Conservation (phyloP, 2,329 filamentous ascomycete species). For the Dactylellina parvicollis region DNA sequence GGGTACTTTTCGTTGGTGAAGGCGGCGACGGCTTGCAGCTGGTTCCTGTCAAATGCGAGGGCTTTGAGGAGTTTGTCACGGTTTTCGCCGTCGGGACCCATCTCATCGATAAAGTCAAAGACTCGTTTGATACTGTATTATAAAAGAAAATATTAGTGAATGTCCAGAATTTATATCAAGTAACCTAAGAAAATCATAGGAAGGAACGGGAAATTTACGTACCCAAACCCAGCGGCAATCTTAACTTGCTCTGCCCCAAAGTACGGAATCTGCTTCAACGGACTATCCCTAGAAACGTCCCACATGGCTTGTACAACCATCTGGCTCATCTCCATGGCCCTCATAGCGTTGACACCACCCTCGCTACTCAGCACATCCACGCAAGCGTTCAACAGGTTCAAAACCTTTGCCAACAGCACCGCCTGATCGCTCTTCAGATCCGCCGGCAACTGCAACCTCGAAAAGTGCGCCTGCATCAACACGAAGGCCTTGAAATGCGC, state of each 20-base stretch:
- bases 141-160: constrained; percentile 51
- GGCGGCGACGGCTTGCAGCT: constrained; percentile 86
- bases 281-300: constrained; percentile 83
- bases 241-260: constrained; percentile 86
- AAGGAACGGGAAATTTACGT: constrained; percentile 61
- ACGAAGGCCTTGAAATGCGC: constrained; percentile 98
- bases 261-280: constrained; percentile 96
- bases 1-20: constrained; percentile 98
- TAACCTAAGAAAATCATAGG: neutral
- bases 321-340: constrained; percentile 98
- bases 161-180: constrained; percentile 57
- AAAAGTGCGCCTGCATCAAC: constrained; percentile 96
- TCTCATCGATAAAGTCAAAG: constrained; percentile 97
- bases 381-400: constrained; percentile 87
- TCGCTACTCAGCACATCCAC: constrained; percentile 96
- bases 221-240: constrained; percentile 80
- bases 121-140: constrained; percentile 81
- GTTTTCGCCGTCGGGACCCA: constrained; percentile 90
- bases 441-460: constrained; percentile 92
- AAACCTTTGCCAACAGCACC: constrained; percentile 80
- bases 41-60: constrained; percentile 79
- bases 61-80: constrained; percentile 80
- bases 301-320: constrained; percentile 99
- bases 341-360: constrained; percentile 95
- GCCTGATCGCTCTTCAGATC: constrained; percentile 97